A percentile compares a stretch with the other conserved stretches of the same genome.
These are phyloP conservation scores for Talaromyces ruber DNA, from an alignment of 495 filamentous ascomycete species.

Conservation along the genomic window DNA sequence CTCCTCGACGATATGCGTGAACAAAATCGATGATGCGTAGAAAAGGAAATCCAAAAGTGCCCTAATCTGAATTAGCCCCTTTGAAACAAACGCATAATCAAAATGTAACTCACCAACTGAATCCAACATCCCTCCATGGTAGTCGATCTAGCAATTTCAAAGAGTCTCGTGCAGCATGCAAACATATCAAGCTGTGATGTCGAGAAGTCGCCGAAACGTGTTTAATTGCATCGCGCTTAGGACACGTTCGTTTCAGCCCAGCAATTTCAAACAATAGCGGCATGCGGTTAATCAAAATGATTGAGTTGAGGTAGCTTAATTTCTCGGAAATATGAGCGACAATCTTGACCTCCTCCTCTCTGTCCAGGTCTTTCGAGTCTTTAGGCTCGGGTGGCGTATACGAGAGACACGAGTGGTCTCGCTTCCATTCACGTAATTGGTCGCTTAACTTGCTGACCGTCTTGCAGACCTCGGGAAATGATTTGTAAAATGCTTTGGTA, in stretches of 20 bases:
- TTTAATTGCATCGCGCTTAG: conserved; percentile 44
- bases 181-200: conserved; percentile 65
- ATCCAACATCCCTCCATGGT: conserved; percentile 84
- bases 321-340: conserved; percentile 30
- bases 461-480: conserved; percentile 76
- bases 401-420: conserved; percentile 62
- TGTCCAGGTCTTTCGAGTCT: conserved; percentile 37
- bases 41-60: conserved; percentile 93
- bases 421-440: conserved; percentile 87
- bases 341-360: conserved; percentile 75
- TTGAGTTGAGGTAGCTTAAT: conserved; percentile 90
- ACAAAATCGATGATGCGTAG: conserved; percentile 84
- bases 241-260: conserved; percentile 9
- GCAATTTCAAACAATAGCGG: conserved; percentile 75
- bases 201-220: conserved; percentile 57
- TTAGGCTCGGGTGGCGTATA: conserved; percentile 44
- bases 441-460: conserved; percentile 81
- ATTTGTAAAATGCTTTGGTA: conserved; percentile 73
- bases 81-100: background rate
- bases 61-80: conserved; percentile 41
- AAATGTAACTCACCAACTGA: conserved; percentile 67
- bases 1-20: conserved; percentile 87
- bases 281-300: conserved; percentile 95
- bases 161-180: conserved; percentile 80
- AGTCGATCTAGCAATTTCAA: conserved; percentile 88